Base-by-base conservation (phyloP, 495 filamentous ascomycete species). In the Acidiella bohemica region DNA sequence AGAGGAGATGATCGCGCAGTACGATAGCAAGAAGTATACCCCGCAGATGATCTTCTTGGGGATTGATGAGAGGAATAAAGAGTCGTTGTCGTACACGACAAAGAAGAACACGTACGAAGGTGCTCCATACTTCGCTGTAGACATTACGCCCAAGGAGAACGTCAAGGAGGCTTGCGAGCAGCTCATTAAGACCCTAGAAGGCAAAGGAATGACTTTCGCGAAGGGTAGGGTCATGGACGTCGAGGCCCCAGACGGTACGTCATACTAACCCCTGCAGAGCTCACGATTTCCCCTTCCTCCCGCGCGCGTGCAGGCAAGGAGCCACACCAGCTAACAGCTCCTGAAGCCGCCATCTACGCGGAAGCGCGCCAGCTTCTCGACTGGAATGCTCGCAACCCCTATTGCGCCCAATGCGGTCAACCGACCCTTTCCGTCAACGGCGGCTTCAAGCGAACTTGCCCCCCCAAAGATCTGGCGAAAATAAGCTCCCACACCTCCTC, bases 361-460 rank as follows among this genome's bases (percentile, higher is more conserved):
- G 80, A 90, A 54, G 81, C 85, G 2, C 80, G 88, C 49, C 77
- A 82, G n/a, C 61, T 93, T 26, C 56, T 88, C 21, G 90, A 96
- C 63, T 97, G 90, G 90, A 96, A 97, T 61, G 71, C 67, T 34
- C 80, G 88, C 32, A 95, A 93, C 55, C 83, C 76, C 25, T 96
- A 84, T 64, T 97, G 90, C 60, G 84, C 75, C 8, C 75, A 76
- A 39, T 94, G 90, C 63, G 88, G 90, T 23, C 67, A 83, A 45
- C 75, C 69, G 7, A 95, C 90, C 2, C 61, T 94, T 39, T 84
- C 83, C 14, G 70, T 90, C 26, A 82, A 95, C 57, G 85, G 77
- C 6, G 90, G 90, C 29, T 84, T 80, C 29, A 97, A 97, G 62
- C 78, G 92, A 23, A 72, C 76, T 22, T 97, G 90, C 53, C 90